Conservation (phyloP, 257 asterid species). For the Craterostigma plantagineum region DNA sequence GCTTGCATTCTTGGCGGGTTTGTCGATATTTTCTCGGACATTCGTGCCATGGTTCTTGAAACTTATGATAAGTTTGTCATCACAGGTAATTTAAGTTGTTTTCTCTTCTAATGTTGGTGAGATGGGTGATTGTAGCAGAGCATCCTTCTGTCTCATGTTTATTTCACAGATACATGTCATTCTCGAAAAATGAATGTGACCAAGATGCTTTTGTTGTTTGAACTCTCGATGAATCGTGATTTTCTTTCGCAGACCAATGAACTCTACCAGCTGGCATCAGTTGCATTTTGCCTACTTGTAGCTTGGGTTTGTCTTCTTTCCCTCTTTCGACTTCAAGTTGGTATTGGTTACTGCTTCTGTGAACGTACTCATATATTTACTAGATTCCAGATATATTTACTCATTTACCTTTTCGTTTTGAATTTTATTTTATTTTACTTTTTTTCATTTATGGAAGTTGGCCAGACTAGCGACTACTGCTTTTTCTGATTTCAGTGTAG, state of each 20-base stretch:
- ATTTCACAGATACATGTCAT: too few species aligned
- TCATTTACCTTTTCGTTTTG: neutral
- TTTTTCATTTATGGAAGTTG: slow-evolving; percentile 3
- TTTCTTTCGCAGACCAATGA: slow-evolving; percentile 73
- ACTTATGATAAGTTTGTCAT: slow-evolving; percentile 94
- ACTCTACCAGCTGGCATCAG: slow-evolving; percentile 89
- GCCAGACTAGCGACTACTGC: slow-evolving; percentile 9
- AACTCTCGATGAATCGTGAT: slow-evolving; percentile 9
- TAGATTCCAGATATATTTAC: neutral
- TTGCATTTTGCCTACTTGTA: slow-evolving; percentile 92
- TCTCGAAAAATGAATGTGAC: neutral
- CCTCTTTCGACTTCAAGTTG: slow-evolving; percentile 1
- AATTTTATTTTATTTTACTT: slow-evolving; percentile 3
- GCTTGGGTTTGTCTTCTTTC: slow-evolving; percentile 78
- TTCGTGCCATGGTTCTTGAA: slow-evolving; percentile 97
- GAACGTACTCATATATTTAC: too few species aligned
- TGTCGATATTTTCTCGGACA: slow-evolving; percentile 69
- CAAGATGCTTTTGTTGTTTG: slow-evolving; percentile 8
- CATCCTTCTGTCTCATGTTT: neutral
- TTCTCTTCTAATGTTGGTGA: too few species aligned
- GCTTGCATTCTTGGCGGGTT: slow-evolving; percentile 64
- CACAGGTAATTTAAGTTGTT: slow-evolving; percentile 44
- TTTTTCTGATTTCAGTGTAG: slow-evolving; percentile 65
- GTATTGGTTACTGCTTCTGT: too few species aligned
- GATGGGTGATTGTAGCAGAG: too few species aligned